Evolutionary conservation across 345 rosid genomes (phyloP).

Genomic region (Arabis alpina): DNA sequence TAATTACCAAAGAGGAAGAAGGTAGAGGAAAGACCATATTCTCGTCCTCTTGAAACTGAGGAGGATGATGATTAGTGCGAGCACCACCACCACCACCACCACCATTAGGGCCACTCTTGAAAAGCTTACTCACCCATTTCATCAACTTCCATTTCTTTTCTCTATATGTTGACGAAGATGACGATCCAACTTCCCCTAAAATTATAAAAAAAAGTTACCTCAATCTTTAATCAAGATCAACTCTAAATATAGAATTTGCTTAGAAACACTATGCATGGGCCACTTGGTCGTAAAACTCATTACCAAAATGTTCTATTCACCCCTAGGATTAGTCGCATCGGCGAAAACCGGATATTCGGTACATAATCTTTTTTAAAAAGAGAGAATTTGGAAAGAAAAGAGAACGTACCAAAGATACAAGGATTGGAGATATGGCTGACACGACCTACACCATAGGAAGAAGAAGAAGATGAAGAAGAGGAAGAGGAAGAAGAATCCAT

Average conservation of each 20-base stretch:
- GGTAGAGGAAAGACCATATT: conserved; percentile 77
- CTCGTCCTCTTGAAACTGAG: conserved; percentile 80
- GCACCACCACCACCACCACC: conserved; percentile 44
- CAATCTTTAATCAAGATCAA: background rate
- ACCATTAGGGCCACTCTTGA: conserved; percentile 61
- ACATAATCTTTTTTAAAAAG: background rate
- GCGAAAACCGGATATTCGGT: no score
- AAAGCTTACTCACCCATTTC: conserved; percentile 93
- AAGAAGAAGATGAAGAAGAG: conserved; percentile 25
- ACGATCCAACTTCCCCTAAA: conserved; percentile 70
- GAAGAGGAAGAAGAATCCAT: conserved; percentile 56
- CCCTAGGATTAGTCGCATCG: no score
- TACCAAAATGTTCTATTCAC: no score
- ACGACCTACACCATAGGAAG: conserved; percentile 38
- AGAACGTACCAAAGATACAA: conserved; percentile 69
- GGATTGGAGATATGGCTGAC: conserved; percentile 75
- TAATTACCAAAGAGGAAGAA: conserved; percentile 62
- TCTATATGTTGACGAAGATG: conserved; percentile 58
- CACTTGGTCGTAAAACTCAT: background rate
- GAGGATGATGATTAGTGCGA: conserved; percentile 49
- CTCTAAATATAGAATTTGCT: background rate
- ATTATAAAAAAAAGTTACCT: conserved; percentile 30
- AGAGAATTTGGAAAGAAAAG: background rate
- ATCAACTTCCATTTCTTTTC: conserved; percentile 81
- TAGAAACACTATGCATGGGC: background rate